Conservation (phyloP, 345 rosid species). For the Lepidium didymum region DNA sequence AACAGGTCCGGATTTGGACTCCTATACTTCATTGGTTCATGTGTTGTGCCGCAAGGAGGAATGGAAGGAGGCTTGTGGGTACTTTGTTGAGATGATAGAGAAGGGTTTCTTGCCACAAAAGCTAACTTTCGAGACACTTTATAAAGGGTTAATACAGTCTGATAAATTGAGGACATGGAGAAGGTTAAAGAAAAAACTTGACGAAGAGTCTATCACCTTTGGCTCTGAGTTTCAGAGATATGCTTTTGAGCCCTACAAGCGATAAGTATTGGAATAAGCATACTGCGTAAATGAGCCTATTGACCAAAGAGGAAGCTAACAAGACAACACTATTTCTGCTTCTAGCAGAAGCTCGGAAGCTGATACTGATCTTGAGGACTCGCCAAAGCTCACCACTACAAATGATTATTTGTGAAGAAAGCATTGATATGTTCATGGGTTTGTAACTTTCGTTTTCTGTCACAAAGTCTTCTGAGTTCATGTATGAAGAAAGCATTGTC, state of each 20-base stretch:
- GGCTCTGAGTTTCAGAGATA: constrained; percentile 67
- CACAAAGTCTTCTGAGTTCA: too few relatives aligned
- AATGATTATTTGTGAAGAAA: too few relatives aligned
- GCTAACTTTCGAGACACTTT: constrained; percentile 72
- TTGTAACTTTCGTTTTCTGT: too few relatives aligned
- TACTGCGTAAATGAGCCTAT: too few relatives aligned
- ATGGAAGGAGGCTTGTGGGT: constrained; percentile 72
- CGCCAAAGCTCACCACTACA: too few relatives aligned
- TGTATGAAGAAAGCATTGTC: too few relatives aligned
- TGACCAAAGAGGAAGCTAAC: too few relatives aligned
- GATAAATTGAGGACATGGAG: constrained; percentile 88
- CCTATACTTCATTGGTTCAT: constrained; percentile 63
- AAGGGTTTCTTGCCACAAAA: constrained; percentile 85
- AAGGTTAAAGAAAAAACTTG: constrained; percentile 81
- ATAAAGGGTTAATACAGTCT: constrained; percentile 74
- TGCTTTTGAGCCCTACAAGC: constrained; percentile 56
- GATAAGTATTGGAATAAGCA: constrained; percentile 18
- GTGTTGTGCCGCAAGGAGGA: constrained; percentile 58
- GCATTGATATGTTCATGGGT: too few relatives aligned
- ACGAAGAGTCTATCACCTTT: constrained; percentile 63
- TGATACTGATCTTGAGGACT: too few relatives aligned
- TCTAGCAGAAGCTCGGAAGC: too few relatives aligned
- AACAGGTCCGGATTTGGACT: constrained; percentile 66
- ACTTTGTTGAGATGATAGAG: constrained; percentile 88
- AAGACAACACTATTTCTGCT: too few relatives aligned